Base-by-base conservation (phyloP, 805 yeast species). In the Candida mattraensis region DNA sequence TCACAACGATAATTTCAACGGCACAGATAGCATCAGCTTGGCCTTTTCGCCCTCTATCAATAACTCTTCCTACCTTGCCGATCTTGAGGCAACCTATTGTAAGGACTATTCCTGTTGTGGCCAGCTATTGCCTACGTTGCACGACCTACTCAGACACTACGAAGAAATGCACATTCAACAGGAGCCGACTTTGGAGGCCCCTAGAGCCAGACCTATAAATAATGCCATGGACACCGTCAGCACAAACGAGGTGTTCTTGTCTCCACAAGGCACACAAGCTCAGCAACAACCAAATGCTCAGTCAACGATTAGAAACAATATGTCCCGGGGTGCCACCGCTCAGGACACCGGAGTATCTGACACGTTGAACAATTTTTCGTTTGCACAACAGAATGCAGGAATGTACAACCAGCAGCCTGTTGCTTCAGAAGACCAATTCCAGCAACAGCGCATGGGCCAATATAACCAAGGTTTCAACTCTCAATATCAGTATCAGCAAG, bases 101-200 rank as follows among this genome's bases (percentile, higher is more conserved):
- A 86, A 85, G 61, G 99, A 93, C 66, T 93, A 93, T 64, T 79
- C 87, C 33, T 93, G 99, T 64, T 93, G 99, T 66, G 99, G 98
- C 18, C 83, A 85, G 56, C 68, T 83, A 27, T 72, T 93, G 43
- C 98, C 98, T 20, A 89, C 96, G 9, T 68, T 93, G 47, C 99
- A 93, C 60, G 99, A 93, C 59, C 69, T 93, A 43, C 70, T 93
- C 45, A 78, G 93, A 51, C 99, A 93, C 61, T 93, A 93, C 60
- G 99, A 93, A 59, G 98, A 93, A 62, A 87, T 93, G 30, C 99
- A 93, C 63, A 89, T 93, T 39, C 67, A 68, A 45, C 70, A 73
- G 24, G 72, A 75, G 27, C 76, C 76, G 3, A 76, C 58, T 8
- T 38, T 54, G 18, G 62, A 76, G 24, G 51, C 58, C 12, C 58